Evolutionary conservation across 805 yeast species (phyloP), one percentile per base, ranked within the genome.

Genomic region (Saccharomycopsis selenospora): DNA sequence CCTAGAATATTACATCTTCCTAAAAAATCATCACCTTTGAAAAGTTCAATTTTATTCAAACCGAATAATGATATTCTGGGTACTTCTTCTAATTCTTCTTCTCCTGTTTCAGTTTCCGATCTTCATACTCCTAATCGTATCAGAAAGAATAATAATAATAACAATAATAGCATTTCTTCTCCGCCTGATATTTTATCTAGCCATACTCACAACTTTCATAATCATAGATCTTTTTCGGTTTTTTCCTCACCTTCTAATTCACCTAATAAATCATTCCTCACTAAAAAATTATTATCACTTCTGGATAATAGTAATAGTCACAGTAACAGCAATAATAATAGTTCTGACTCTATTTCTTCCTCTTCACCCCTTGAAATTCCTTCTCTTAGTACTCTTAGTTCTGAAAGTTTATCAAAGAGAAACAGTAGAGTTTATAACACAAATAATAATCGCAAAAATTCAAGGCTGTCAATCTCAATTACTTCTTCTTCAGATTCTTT

Each of bases 1-100:
- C 40, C 38, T 7, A 22, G 53, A n/a, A 28, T 50, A 3, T 29
- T 47, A 10, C 53, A 50, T 45, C 29, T 50, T n/a, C 53, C 53
- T 6, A 46, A 25, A 26, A 47, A 43, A 40, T 45, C 50, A 4
- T 50, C 53, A 4, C 53, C 53, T 13, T 36, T 50, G 10, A 50
- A 50, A 30, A 20, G 43, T 41, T 13, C 24, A n/a, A 5, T 29
- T 28, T 36, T 22, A 10, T 4, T 18, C 17, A 40, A 29, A 14
- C 22, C 36, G 10, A 20, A 33, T 33, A 5, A 14, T 20, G n/a
- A n/a, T n/a, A n/a, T n/a, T n/a, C n/a, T n/a, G n/a, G n/a, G 20
- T 17, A 14, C 38, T 4, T 33, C 38, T 17, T 33, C 38, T 17
- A 14, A 17, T 4, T 33, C 38, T 17, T 27, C 29, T 8, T 33